Conservation (phyloP, 73 alveolate species). For the Stentor roeselii region DNA sequence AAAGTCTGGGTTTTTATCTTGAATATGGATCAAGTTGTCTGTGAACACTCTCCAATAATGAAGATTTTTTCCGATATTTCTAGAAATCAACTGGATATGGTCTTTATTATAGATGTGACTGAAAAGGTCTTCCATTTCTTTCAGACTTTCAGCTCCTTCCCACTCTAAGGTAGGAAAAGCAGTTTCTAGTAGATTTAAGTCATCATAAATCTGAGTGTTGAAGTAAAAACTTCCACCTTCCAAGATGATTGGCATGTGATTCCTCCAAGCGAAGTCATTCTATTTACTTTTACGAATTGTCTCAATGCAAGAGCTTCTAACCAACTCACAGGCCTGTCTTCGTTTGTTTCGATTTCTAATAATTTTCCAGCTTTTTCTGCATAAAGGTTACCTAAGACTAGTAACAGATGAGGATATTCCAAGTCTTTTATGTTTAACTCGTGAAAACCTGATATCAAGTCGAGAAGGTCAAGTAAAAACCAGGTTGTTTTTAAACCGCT, state of each 20-base stretch:
- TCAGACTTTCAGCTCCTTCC: constrained; percentile 25
- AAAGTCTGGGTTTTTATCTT: constrained; percentile 3
- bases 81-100: constrained; percentile 28
- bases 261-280: constrained; percentile 41
- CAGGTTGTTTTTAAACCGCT: constrained; percentile 11
- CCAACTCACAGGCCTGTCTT: constrained; percentile 36
- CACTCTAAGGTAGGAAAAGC: constrained; percentile 46
- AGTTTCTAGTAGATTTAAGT: constrained; percentile 15
- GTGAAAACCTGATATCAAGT: constrained; percentile 21
- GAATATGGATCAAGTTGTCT: constrained; percentile 26
- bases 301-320: constrained; percentile 39
- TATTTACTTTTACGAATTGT: constrained; percentile 26
- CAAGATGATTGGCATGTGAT: constrained; percentile 60
- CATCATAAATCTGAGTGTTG: constrained; percentile 42
- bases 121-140: background rate
- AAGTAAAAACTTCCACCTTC: constrained; percentile 45
- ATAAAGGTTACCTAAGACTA: constrained; percentile 38
- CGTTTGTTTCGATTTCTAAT: constrained; percentile 21
- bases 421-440: background rate
- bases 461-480: constrained; percentile 3
- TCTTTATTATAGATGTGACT: constrained; percentile 41
- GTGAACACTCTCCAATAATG: constrained; percentile 41
- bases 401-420: constrained; percentile 40
- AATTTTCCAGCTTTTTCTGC: constrained; percentile 32
- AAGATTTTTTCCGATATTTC: constrained; percentile 36